phyloP scores from a whole-genome alignment of 2,329 filamentous ascomycete genomes.

The Aureobasidium sp. region DNA sequence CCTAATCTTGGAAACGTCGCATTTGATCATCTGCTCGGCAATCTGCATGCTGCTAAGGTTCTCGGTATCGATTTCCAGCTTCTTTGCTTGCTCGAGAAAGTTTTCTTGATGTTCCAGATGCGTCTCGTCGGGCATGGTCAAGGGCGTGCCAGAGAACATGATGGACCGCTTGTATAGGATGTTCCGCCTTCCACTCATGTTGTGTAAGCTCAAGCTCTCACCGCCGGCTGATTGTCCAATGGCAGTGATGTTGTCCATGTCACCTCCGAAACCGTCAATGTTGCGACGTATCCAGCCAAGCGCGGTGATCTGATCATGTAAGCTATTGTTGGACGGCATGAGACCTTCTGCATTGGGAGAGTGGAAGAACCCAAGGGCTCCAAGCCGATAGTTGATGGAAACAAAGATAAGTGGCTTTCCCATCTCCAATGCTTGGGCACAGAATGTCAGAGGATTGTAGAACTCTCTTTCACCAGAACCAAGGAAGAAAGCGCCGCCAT shows the following conservation, averaged over 20 bases:
- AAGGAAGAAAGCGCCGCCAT: conserved; percentile 16
- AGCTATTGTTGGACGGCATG: conserved; percentile 38
- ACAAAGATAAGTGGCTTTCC: conserved; percentile 12
- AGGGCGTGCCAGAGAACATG: conserved; percentile 16
- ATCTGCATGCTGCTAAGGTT: conserved; percentile 10
- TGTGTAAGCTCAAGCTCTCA: conserved; percentile 17
- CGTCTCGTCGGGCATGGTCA: conserved; percentile 17
- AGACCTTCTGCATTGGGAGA: conserved; percentile 7
- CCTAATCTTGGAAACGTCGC: conserved; percentile 15
- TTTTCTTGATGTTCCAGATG: conserved; percentile 15
- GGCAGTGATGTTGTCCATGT: conserved; percentile 15
- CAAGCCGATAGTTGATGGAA: conserved; percentile 15
- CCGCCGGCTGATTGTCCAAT: conserved; percentile 18
- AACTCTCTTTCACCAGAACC: conserved; percentile 11
- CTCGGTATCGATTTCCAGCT: conserved; percentile 7
- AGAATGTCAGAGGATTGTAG: conserved; percentile 13
- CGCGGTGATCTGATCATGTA: conserved; percentile 46
- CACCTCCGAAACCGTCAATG: conserved; percentile 45
- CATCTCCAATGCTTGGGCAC: conserved; percentile 7
- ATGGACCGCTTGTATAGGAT: conserved; percentile 16
- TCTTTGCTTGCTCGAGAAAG: conserved; percentile 15
- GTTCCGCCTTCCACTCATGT: not conserved
- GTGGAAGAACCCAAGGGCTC: conserved; percentile 16
- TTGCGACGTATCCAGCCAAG: conserved; percentile 46
- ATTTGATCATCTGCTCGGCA: conserved; percentile 13